Evolutionary conservation across 2,329 filamentous ascomycete genomes (phyloP), one percentile per base, ranked within the genome.

Genomic region (Allantophomopsis lycopodina): DNA sequence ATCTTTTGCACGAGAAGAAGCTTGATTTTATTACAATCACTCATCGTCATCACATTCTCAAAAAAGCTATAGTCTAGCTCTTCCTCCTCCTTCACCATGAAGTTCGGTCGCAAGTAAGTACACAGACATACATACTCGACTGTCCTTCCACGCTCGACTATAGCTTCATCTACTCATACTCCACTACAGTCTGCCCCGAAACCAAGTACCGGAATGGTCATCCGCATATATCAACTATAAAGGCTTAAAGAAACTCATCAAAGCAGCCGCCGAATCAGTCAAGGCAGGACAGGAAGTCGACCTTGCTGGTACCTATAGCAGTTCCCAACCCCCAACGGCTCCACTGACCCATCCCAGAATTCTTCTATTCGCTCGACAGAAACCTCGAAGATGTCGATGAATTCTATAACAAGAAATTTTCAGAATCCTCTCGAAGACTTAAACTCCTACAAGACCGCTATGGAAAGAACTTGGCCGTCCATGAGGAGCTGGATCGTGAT

Each of bases 391-490:
- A 94, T 62, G 89, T 98, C 58, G 87, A 95, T 60, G 75, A 76
- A 38, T 96, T 98, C 61, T 96, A 95, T 68, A 95, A 94, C 65
- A 93, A 88, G 59, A 95, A 95, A 58, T 86, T 87, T 55, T 73
- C 77, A 45, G 89, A 96, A 51, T 81, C 81, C 45, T 78, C 81
- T 31, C 81, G 91, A 44, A 79, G 89, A 30, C 67, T 96, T 48
- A 87, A 85, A 50, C 73, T 95, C 12, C 69, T 96, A 18, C 80
- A 93, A 59, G 85, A 91, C 49, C 78, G 86, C 47, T 95, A 94
- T 66, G 88, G 86, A 48, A 73, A 76, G 46, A 72, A 75, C 11
- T 71, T 78, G 39, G 79, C 87, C 41, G 64, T 76, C 39, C 70
- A 79, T 23, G 73, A 83, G 44, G 73, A 75, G 42, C 73, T 94